These are phyloP conservation scores for Parsonsia alboflavescens DNA, from an alignment of 257 asterid species.

Conservation along the genomic window DNA sequence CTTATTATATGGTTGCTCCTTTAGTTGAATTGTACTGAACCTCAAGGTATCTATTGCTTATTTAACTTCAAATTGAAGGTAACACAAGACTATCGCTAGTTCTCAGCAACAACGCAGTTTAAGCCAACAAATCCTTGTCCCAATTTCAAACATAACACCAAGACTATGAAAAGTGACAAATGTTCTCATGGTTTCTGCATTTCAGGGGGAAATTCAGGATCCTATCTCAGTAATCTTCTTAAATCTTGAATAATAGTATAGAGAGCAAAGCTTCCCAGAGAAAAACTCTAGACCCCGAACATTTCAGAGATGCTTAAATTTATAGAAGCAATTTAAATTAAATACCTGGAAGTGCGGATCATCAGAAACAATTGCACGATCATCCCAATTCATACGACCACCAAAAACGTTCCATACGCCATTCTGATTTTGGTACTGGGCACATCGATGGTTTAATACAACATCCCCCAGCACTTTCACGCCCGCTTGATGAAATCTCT, in stretches of 20 bases:
- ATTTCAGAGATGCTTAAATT: background rate
- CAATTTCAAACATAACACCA: background rate
- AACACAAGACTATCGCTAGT: background rate
- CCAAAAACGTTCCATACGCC: constrained; percentile 97
- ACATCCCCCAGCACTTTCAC: constrained; percentile 84
- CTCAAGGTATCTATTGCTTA: background rate
- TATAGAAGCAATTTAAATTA: background rate
- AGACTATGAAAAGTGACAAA: background rate
- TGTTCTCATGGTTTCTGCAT: background rate
- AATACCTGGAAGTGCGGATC: constrained; percentile 98
- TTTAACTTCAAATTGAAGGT: background rate
- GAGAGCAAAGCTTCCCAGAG: background rate
- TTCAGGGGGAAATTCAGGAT: background rate
- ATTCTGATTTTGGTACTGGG: constrained; percentile 60
- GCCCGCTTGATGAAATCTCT: constrained; percentile 68
- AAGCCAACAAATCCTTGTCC: background rate
- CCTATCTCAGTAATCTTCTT: background rate
- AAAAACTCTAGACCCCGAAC: background rate
- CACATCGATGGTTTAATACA: constrained; percentile 94
- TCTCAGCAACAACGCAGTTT: background rate
- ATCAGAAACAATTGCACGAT: constrained; percentile 88
- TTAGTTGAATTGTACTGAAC: background rate
- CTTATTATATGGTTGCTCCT: background rate
- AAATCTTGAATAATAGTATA: background rate
- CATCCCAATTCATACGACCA: constrained; percentile 97